Evolutionary conservation across 805 yeast genomes (phyloP), one percentile per base, ranked within the genome.

Genomic region (Citeromyces nyonsensis): DNA sequence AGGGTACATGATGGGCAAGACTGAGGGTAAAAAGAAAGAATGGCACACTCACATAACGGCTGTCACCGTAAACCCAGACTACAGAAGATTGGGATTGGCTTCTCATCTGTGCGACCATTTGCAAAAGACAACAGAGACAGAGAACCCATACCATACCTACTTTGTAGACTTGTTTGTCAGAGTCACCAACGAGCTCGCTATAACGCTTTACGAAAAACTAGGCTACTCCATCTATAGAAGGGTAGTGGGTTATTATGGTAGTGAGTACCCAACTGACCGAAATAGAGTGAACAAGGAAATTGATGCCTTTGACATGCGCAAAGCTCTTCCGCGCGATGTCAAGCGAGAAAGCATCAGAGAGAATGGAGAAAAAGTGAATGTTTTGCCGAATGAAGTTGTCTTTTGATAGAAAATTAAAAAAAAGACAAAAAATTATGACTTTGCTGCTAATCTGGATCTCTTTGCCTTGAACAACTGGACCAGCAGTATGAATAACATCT

Each of bases 1-100:
- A 24, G 88, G 86, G 1, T 79, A 80, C 48, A 77, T 91, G 94
- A 73, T 91, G 73, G 97, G 93, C n/a, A 91, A 91, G 51, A 76
- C 94, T 1, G 98, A 91, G 51, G 98, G 98, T 0, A 61, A 61
- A 25, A 71, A 66, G 4, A 70, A 65, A 30, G 91, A 85, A 37
- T 88, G 96, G 95, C 99, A 91, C 48, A 72, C 94, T 1, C 99
- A 91, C 51, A 85, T 91, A 32, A 84, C 97, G 0, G 97, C 98
- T 0, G 95, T 91, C 3, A 85, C 97, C 0, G 79, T 91, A 1
- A 78, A 79, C 37, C 76, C 82, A 9, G 75, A 72, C 33, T 88
- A 78, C 51, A 58, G 99, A 34, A 59, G 97, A 38, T 63, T 88
- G 10, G 94, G 95, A 2, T 57, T 91, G 26, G 98, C 96, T 2